phyloP scores from a whole-genome alignment of 2,329 filamentous ascomycete genomes.

The Neoscytalidium dimidiatum region DNA sequence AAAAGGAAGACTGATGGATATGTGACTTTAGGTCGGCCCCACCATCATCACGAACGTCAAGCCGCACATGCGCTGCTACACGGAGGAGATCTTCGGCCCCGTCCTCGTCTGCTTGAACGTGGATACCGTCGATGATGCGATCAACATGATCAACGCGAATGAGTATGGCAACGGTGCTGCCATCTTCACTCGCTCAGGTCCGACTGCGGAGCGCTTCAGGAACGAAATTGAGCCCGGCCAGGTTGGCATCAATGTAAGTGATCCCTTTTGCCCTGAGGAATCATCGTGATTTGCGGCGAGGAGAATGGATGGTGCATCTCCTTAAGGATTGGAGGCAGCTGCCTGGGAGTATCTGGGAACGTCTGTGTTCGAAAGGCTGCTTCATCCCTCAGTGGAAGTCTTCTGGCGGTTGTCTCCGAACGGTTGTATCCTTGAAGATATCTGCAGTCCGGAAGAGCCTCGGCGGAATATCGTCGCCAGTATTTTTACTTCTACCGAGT shows the following conservation, averaged over 20 bases:
- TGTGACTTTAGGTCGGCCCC: conserved; percentile 63
- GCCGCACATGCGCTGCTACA: conserved; percentile 80
- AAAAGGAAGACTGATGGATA: not conserved
- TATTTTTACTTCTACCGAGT: too few relatives aligned
- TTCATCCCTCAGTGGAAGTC: too few relatives aligned
- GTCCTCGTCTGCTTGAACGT: conserved; percentile 81
- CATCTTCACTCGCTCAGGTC: conserved; percentile 78
- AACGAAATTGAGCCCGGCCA: conserved; percentile 81
- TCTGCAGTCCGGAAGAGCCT: too few relatives aligned
- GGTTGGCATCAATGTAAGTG: conserved; percentile 72
- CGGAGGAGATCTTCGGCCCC: conserved; percentile 82
- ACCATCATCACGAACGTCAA: conserved; percentile 83
- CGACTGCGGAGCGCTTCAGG: conserved; percentile 77
- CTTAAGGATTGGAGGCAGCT: not conserved
- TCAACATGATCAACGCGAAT: conserved; percentile 80
- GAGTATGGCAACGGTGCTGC: conserved; percentile 86
- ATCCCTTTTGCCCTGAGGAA: too few relatives aligned
- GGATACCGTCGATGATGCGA: conserved; percentile 75
- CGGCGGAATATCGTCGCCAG: too few relatives aligned
- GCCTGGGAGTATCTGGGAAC: too few relatives aligned
- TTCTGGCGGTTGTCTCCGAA: too few relatives aligned
- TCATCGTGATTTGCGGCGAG: too few relatives aligned
- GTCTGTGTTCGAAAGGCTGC: too few relatives aligned
- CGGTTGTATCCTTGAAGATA: too few relatives aligned
- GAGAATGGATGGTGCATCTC: too few relatives aligned